Evolutionary conservation across 345 rosid species (phyloP).

Genomic region (Draba incana): DNA sequence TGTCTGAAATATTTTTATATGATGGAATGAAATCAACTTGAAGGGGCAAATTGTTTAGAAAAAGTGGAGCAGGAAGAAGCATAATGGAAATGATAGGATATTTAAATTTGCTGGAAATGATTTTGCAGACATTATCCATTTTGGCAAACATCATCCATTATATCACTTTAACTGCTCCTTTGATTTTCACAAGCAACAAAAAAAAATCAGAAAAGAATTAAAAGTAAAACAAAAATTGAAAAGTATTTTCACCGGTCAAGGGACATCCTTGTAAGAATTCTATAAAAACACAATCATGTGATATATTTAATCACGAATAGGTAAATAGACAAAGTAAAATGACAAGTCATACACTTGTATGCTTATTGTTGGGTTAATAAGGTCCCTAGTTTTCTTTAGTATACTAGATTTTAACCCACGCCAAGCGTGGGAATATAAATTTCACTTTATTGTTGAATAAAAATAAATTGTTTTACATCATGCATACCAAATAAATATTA

Average conservation of each 20-base stretch:
- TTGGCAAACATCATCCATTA: slow-evolving; percentile 41
- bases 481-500: too few relatives aligned
- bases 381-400: background rate
- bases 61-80: slow-evolving; percentile 46
- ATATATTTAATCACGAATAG: too few relatives aligned
- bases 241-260: background rate
- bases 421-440: too few relatives aligned
- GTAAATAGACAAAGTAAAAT: background rate
- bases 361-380: background rate
- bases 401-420: too few relatives aligned
- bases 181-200: background rate
- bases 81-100: background rate
- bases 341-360: background rate
- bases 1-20: background rate
- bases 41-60: slow-evolving; percentile 21
- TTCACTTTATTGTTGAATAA: too few relatives aligned
- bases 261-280: too few relatives aligned
- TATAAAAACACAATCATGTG: too few relatives aligned
- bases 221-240: background rate
- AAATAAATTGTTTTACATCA: too few relatives aligned
- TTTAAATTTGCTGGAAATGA: background rate
- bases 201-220: background rate
- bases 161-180: slow-evolving; percentile 47
- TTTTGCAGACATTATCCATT: slow-evolving; percentile 33
- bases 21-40: background rate